phyloP scores from a whole-genome alignment of 1,284 basidiomycete species.

The Cryptococcus floricola region DNA sequence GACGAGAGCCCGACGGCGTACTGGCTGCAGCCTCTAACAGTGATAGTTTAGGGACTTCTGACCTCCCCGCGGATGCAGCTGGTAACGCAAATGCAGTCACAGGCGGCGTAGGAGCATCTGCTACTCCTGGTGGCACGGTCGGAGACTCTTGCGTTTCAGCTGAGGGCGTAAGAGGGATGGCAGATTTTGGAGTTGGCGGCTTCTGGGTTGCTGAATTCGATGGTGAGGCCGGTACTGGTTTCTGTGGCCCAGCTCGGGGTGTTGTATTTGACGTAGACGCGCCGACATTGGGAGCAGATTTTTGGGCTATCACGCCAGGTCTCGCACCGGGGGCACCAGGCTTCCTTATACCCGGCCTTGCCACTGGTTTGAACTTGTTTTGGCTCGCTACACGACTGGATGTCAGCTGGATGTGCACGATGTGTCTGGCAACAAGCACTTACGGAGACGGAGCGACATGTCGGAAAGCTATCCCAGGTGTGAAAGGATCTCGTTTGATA shows the following conservation, averaged over 20 bases:
- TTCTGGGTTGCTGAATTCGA: background rate
- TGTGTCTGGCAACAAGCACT: slow-evolving; percentile 1
- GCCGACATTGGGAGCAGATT: background rate
- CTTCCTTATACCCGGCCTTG: slow-evolving; percentile 16
- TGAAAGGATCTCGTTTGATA: too few relatives aligned
- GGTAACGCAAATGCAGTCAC: background rate
- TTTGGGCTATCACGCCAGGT: background rate
- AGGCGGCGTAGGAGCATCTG: background rate
- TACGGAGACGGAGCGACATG: slow-evolving; percentile 33
- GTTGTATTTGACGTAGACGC: background rate
- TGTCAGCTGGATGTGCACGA: background rate
- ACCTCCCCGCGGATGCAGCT: background rate
- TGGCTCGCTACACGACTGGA: slow-evolving; percentile 19
- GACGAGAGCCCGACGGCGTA: background rate
- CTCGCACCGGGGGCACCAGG: background rate
- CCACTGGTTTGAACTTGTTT: slow-evolving; percentile 32
- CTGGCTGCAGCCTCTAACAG: background rate
- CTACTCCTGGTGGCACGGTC: background rate
- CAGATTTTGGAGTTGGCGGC: background rate
- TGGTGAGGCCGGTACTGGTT: background rate
- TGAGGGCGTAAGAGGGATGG: background rate
- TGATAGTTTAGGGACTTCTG: background rate
- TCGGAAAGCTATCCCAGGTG: background rate
- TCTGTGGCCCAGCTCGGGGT: background rate
- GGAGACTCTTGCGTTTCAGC: background rate